These are phyloP conservation scores for Populus hybrid DNA, from an alignment of 441 rosid species.

Conservation along the genomic window DNA sequence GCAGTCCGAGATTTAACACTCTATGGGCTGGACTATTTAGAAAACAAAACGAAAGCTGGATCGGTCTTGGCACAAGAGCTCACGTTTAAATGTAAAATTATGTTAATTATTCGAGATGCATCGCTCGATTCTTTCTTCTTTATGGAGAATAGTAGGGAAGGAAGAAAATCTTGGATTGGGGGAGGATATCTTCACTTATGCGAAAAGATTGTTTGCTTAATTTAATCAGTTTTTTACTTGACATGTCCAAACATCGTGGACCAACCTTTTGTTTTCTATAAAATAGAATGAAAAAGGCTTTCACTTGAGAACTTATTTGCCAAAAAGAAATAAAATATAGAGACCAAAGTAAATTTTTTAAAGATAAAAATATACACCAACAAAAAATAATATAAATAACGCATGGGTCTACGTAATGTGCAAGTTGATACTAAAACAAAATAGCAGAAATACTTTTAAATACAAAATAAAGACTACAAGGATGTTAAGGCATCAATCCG, in stretches of 20 bases:
- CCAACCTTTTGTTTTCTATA: neutral
- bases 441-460: neutral
- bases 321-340: too few relatives aligned
- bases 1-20: neutral
- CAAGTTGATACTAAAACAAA: neutral
- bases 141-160: neutral
- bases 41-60: too few relatives aligned
- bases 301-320: neutral
- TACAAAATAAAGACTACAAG: neutral
- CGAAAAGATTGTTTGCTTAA: neutral
- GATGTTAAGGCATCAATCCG: neutral
- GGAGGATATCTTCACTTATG: neutral
- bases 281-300: neutral
- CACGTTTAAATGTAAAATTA: neutral
- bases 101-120: too few relatives aligned
- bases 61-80: too few relatives aligned
- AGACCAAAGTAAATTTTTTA: neutral
- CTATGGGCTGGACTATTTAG: neutral
- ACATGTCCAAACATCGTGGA: neutral
- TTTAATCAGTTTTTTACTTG: neutral
- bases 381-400: neutral
- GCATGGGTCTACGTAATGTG: neutral
- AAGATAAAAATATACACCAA: neutral
- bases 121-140: neutral
- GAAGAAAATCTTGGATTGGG: neutral